Evolutionary conservation across 768 basidiomycete species (phyloP), one percentile per base, ranked within the genome.

Genomic region (Gymnopilus dilepis): DNA sequence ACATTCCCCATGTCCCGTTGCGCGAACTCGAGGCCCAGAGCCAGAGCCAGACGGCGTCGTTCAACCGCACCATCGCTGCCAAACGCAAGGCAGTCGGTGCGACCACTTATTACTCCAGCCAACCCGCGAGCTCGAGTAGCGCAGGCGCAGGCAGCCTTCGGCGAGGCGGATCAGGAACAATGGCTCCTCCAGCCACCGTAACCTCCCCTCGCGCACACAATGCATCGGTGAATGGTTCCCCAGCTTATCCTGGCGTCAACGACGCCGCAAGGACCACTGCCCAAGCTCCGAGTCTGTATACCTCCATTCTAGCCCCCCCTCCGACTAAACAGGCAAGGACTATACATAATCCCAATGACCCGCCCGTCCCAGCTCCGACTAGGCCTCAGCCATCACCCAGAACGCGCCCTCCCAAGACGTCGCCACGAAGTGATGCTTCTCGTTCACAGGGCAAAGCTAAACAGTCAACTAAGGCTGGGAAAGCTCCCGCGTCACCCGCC

Each of bases 231-330:
- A 64, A 66, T 68, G 73, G 71, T 33, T 65, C 69, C 48, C 69
- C 72, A 67, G 68, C 72, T 65, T 72, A 73, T 65, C 63, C 73
- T 43, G 72, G 67, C 56, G 70, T 71, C 50, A 70, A 67, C 71
- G 75, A 77, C 55, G 61, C 70, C 59, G 70, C 73, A 69, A 75
- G 74, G 72, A 69, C 69, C 61, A 53, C 75, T 64, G 72, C 73
- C 64, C 69, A 78, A 74, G 72, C 81, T 45, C 86, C 86, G 71
- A 92, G 81, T 70, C 79, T 94, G 58, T 94, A 88, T 69, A 77
- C 87, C 13, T 88, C 91, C 63, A 86, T 94, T 56, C 82, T 94
- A 60, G 89, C 90, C 30, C 88, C 87, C 28, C 89, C 91, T n/a
- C 85, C 90, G 12, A 74, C 84, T 26, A 90, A 91, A 74, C 88